Conservation (phyloP, 768 basidiomycete genomes). For the Lactifluus rugatus region DNA sequence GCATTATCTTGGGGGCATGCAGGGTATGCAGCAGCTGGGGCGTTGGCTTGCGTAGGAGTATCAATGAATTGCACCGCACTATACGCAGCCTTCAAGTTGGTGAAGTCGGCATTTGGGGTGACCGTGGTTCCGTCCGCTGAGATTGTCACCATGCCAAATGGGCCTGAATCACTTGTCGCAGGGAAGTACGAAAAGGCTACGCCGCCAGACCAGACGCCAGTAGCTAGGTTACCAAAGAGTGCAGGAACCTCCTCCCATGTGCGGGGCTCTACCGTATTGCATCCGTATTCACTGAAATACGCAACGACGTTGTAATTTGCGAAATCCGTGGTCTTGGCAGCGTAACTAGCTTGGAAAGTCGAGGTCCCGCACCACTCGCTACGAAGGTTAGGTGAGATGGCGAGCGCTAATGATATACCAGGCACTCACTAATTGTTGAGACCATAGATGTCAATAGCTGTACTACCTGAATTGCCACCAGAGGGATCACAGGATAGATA, state of each 20-base stretch:
- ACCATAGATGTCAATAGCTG: slow-evolving; percentile 77
- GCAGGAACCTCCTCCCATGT: slow-evolving; percentile 73
- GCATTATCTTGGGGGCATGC: slow-evolving; percentile 54
- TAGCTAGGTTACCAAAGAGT: slow-evolving; percentile 64
- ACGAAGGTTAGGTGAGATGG: slow-evolving; percentile 11
- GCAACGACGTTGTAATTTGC: slow-evolving; percentile 65
- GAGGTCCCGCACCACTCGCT: slow-evolving; percentile 80
- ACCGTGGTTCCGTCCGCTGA: slow-evolving; percentile 56
- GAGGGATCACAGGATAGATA: slow-evolving; percentile 71
- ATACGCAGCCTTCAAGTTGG: slow-evolving; percentile 55
- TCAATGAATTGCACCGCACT: slow-evolving; percentile 46
- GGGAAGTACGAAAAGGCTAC: slow-evolving; percentile 89
- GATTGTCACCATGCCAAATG: slow-evolving; percentile 82
- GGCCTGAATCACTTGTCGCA: slow-evolving; percentile 55
- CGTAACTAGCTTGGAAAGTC: slow-evolving; percentile 47
- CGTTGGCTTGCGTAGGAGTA: slow-evolving; percentile 48
- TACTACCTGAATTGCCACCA: slow-evolving; percentile 40
- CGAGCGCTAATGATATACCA: not conserved
- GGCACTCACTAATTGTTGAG: slow-evolving; percentile 72
- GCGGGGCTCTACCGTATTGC: slow-evolving; percentile 50
- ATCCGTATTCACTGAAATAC: slow-evolving; percentile 88
- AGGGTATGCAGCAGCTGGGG: slow-evolving; percentile 39
- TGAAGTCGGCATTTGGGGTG: slow-evolving; percentile 58
- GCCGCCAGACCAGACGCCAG: slow-evolving; percentile 79
- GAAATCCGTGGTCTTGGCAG: slow-evolving; percentile 43